Evolutionary conservation across 768 basidiomycete genomes (phyloP).

Genomic region (Lactarius vividus): DNA sequence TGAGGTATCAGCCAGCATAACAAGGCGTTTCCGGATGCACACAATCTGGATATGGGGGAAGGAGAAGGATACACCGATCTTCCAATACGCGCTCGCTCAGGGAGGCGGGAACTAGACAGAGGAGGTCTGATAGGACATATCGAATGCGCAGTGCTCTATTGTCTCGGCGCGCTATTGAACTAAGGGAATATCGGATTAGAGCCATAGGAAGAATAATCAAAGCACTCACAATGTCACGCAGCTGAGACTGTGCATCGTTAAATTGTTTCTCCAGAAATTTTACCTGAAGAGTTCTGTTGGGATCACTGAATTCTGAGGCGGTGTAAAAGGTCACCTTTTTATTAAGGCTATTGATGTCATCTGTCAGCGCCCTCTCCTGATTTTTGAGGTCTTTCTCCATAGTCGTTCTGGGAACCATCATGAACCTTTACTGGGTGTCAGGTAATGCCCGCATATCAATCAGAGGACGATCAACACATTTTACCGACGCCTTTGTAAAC

Average conservation of each 20-base stretch:
- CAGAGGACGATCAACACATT: conserved; percentile 51
- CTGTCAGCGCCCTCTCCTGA: conserved; percentile 80
- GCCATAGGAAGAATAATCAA: not conserved
- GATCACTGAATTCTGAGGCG: conserved; percentile 7
- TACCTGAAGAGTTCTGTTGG: conserved; percentile 42
- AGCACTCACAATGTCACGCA: conserved; percentile 70
- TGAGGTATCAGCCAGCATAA: conserved; percentile 1
- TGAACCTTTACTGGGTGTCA: conserved; percentile 60
- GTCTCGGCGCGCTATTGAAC: conserved; percentile 51
- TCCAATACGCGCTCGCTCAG: conserved; percentile 2
- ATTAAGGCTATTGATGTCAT: conserved; percentile 75
- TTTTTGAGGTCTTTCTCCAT: conserved; percentile 74
- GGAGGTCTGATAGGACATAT: not conserved
- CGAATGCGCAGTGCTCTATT: conserved; percentile 21
- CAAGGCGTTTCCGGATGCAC: not conserved
- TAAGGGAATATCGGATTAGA: conserved; percentile 28
- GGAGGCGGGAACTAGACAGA: not conserved
- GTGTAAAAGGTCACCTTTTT: conserved; percentile 65
- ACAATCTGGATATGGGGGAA: not conserved
- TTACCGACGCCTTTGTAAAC: conserved; percentile 96
- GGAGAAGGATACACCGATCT: not conserved
- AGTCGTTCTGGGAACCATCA: conserved; percentile 75
- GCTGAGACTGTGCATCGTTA: conserved; percentile 82
- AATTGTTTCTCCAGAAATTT: conserved; percentile 95
- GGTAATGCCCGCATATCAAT: not conserved